A percentile compares a stretch with the other conserved stretches of the same genome.
Conservation (phyloP, 2,329 filamentous ascomycete species). For the Calonectria pseudoreteaudii region DNA sequence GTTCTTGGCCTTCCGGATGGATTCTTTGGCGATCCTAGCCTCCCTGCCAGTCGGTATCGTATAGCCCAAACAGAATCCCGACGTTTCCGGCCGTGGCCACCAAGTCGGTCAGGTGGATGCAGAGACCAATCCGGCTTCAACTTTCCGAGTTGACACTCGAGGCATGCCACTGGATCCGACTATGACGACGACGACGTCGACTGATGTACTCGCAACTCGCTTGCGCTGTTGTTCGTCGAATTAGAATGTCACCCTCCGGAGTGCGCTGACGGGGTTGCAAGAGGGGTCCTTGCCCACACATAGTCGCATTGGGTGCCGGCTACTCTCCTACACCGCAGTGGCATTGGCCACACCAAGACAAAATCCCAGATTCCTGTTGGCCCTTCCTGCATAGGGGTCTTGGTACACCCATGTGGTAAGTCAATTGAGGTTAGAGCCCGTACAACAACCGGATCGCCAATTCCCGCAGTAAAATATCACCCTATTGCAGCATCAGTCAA, state of each 20-base stretch:
- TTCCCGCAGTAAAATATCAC: not conserved
- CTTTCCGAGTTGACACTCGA: constrained; percentile 15
- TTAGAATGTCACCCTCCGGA: constrained; percentile 17
- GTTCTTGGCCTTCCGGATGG: constrained; percentile 13
- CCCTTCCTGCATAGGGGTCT: constrained; percentile 1
- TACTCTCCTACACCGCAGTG: constrained; percentile 2
- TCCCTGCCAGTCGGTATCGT: constrained; percentile 25
- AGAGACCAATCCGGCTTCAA: constrained; percentile 30
- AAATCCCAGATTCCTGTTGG: not conserved
- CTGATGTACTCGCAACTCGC: constrained; percentile 12
- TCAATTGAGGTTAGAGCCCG: not conserved
- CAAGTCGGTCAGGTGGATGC: constrained; percentile 8
- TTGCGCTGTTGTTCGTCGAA: constrained; percentile 33
- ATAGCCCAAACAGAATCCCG: constrained; percentile 26
- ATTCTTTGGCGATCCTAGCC: constrained; percentile 23
- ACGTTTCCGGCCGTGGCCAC: constrained; percentile 39
- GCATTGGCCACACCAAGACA: not conserved
- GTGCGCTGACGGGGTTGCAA: constrained; percentile 1
- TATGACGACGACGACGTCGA: constrained; percentile 8
- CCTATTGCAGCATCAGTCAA: not conserved
- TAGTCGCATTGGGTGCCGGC: not conserved
- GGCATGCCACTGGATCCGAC: constrained; percentile 13
- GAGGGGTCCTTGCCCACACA: not conserved
- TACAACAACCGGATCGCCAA: constrained; percentile 10
- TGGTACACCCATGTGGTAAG: not conserved